phyloP scores from a whole-genome alignment of 345 rosid genomes.

The Passiflora organensis region DNA sequence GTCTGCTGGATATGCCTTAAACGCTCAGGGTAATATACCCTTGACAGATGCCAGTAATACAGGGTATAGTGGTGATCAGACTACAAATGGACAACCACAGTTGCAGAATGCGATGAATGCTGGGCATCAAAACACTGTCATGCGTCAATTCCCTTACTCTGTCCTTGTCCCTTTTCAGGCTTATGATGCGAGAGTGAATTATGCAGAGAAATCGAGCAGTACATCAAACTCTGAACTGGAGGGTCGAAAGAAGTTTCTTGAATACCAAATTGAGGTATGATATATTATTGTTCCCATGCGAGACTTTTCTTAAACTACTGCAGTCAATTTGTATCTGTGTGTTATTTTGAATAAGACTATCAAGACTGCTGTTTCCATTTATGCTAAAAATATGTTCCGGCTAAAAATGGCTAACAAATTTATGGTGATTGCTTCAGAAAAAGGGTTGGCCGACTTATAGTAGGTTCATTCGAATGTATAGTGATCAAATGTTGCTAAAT shows the following conservation, averaged over 20 bases:
- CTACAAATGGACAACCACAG: conserved; percentile 25
- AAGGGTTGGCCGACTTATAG: too few relatives aligned
- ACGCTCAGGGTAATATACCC: conserved; percentile 29
- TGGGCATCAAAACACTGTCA: conserved; percentile 23
- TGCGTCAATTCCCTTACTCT: conserved; percentile 27
- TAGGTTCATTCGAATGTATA: too few relatives aligned
- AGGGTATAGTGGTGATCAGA: conserved; percentile 28
- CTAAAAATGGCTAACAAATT: too few relatives aligned
- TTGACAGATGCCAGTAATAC: conserved; percentile 19
- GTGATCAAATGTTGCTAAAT: too few relatives aligned
- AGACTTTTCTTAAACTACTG: too few relatives aligned
- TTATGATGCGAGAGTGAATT: conserved; percentile 21
- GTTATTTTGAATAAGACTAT: too few relatives aligned
- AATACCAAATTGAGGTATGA: conserved; percentile 67
- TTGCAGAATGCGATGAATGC: conserved; percentile 22
- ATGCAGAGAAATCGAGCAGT: conserved; percentile 21
- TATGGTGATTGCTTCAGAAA: too few relatives aligned
- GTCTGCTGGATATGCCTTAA: conserved; percentile 54
- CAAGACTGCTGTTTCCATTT: too few relatives aligned
- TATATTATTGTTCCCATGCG: background rate
- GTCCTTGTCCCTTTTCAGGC: conserved; percentile 41
- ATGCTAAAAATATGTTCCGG: too few relatives aligned
- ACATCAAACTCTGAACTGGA: conserved; percentile 36
- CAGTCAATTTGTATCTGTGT: too few relatives aligned
- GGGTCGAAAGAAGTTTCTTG: conserved; percentile 47